Evolutionary conservation across 1,139 yeast species (phyloP), one percentile per base, ranked within the genome.

Genomic region (Suhomyces guaymorum): DNA sequence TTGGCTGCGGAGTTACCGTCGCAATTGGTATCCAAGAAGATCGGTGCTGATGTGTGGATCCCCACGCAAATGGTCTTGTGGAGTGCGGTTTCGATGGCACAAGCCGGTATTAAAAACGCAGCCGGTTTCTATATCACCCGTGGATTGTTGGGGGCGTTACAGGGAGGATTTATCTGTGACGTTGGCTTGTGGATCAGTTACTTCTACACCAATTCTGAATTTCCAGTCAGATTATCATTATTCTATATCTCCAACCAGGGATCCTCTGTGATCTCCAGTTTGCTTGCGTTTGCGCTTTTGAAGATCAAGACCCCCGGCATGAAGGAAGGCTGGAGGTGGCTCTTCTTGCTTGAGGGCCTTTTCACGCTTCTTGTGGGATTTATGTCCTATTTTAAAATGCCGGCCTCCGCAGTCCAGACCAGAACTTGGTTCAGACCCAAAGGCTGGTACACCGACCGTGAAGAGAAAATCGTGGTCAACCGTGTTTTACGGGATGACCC

Each of bases 401-500:
- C 80, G 20, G 78, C 83, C 3, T 70, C 78, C 6, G 75, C 73
- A 0, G 73, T 68, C 1, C 77, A 76, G 43, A 80, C 85, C n/a
- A 75, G 72, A 42, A 57, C 57, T 11, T 68, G 73, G 69, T 67
- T 64, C 41, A 62, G 74, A 15, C 69, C 69, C 5, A 67, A 73
- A 17, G 85, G 86, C 11, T 80, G 85, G 85, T 80, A 74, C 45
- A 73, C 73, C 7, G 81, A 77, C 5, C 64, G 77, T 17, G 85
- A 82, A 48, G 79, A 75, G 43, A 77, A 73, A 38, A 80, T 82
- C 33, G 68, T 78, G 19, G 85, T 80, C 11, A 81, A 81, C 47
- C 67, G 80, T 39, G 66, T 82, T 2, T 60, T 82, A 35, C 59
- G 87, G 47, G 86, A 81, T 52, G 89, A 82, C 48, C 87, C 88